Conservation (phyloP, 257 asterid species). For the Ilex aquifolium region DNA sequence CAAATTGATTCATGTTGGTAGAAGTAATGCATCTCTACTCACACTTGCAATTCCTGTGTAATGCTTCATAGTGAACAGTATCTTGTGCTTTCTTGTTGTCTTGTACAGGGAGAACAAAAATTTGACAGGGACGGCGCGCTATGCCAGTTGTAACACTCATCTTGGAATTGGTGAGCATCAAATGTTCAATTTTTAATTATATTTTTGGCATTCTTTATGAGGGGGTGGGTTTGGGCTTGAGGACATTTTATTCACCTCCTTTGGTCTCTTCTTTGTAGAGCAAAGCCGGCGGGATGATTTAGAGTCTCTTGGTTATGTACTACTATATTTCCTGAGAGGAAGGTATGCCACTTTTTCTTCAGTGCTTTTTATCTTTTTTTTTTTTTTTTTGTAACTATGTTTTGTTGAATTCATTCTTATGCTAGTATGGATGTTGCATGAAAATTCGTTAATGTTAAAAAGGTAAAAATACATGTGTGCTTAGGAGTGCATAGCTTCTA, state of each 20-base stretch:
- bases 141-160: conserved; percentile 98
- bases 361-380: background rate
- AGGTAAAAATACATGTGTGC: conserved; percentile 7
- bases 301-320: conserved; percentile 95
- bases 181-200: background rate
- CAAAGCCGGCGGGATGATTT: conserved; percentile 96
- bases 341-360: conserved; percentile 39
- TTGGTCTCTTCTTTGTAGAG: conserved; percentile 34
- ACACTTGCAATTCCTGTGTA: too few species aligned
- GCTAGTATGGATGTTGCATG: background rate
- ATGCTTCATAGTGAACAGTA: conserved; percentile 2
- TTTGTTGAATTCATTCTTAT: background rate
- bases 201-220: conserved; percentile 5
- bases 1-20: conserved; percentile 5
- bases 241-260: background rate
- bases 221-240: background rate
- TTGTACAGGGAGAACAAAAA: conserved; percentile 81
- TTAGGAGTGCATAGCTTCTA: background rate
- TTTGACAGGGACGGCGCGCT: conserved; percentile 95
- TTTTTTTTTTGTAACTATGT: background rate
- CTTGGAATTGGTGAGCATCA: conserved; percentile 76
- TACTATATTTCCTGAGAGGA: conserved; percentile 91
- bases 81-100: conserved; percentile 13
- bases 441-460: conserved; percentile 1
- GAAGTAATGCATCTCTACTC: too few species aligned